A percentile compares a stretch with the other conserved stretches of the same genome.
phyloP scores from a whole-genome alignment of 352 stramenopile genomes.

The Bremia lactucae region DNA sequence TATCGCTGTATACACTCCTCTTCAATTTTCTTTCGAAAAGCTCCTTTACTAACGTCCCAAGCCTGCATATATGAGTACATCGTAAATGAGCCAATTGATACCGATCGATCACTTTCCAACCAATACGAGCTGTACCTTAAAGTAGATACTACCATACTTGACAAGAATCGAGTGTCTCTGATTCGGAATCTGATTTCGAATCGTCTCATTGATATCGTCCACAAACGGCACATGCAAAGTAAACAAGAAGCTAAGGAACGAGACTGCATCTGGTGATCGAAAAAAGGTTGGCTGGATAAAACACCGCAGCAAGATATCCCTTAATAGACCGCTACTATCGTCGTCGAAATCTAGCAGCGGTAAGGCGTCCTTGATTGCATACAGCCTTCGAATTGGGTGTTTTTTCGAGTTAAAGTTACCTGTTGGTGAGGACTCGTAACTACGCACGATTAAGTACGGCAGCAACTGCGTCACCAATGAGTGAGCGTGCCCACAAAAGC shows the following conservation, averaged over 20 bases:
- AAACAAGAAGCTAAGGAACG: conserved; percentile 82
- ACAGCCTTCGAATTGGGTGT: conserved; percentile 65
- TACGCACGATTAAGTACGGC: conserved; percentile 74
- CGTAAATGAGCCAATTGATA: not conserved
- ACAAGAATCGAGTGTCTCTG: conserved; percentile 75
- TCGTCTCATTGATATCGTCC: conserved; percentile 79
- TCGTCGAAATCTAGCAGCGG: conserved; percentile 77
- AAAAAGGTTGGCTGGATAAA: conserved; percentile 84
- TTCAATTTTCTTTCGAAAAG: conserved; percentile 59
- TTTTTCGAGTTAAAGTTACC: conserved; percentile 56
- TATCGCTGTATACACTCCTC: conserved; percentile 78
- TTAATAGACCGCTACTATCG: conserved; percentile 59
- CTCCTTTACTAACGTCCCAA: conserved; percentile 50
- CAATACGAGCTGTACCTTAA: conserved; percentile 30
- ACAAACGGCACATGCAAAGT: conserved; percentile 78
- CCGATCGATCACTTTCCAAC: not conserved
- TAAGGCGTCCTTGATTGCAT: conserved; percentile 64
- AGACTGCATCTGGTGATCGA: conserved; percentile 61
- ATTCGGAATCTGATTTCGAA: conserved; percentile 78
- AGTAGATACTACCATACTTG: conserved; percentile 77
- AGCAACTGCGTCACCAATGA: conserved; percentile 74
- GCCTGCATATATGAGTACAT: conserved; percentile 17
- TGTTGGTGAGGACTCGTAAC: conserved; percentile 45
- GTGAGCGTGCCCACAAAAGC: conserved; percentile 45
- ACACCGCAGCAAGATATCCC: conserved; percentile 78